Base-by-base conservation (phyloP, 1,284 basidiomycete genomes). In the Cerioporus squamosus region DNA sequence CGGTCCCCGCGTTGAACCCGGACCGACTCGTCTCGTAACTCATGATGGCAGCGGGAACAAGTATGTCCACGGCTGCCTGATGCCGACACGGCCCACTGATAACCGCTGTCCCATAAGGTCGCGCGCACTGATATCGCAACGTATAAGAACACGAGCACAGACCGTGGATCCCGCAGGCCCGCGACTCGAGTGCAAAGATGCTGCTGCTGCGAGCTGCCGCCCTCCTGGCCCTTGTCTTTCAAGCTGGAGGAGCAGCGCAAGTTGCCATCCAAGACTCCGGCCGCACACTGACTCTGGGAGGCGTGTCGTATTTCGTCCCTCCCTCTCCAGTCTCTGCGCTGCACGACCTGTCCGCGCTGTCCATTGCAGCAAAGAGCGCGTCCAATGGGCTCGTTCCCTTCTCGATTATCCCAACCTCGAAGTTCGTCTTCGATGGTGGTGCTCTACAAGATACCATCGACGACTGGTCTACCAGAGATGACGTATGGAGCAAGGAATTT, bases 401-500 rank as follows among this genome's bases (percentile, higher is more conserved):
- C 62, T 70, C 71, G 10, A 69, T 72, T 33, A 59, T 73, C 23
- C 56, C 64, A 1, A 63, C 67, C 1, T 52, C 64, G 8, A 47
- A 55, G 18, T 14, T 24, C 15, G 51, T 44, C 14, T 71, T 72
- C 61, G 57, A 55, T n/a, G 33, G 66, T 10, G 46, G 51, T 18
- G 63, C 65, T 3, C 53, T 73, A 2, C 52, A 65, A 18, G 47
- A 54, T 6, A 68, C 61, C 23, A 38, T 66, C 12, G n/a, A 61
- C 9, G 17, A 20, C 6, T 71, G 63, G 65, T 40, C 57, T 5
- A 40, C 51, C 5, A 56, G 52, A 15, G 71, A 73, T 46, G 71
- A 73, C 42, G 71, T 73, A 4, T 73, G 69, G 69, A 66, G 50
- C 47, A 44, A 60, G n/a, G 46, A 55, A 3, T 73, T 73, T 60